These are phyloP conservation scores for Eucalyptus sideroxylon DNA, from an alignment of 345 rosid species.

Conservation along the genomic window DNA sequence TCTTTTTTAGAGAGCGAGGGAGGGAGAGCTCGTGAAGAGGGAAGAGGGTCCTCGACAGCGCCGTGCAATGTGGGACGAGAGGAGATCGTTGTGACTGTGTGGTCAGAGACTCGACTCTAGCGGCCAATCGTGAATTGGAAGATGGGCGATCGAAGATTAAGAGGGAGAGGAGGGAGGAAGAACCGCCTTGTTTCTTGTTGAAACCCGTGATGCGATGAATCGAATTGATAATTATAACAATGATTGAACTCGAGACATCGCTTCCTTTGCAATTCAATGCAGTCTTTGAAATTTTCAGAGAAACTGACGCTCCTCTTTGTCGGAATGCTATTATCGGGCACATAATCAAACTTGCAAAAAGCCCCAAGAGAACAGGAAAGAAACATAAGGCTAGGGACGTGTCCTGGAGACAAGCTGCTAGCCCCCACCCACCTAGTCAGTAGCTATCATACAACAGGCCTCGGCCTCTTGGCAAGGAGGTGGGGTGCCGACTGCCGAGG, in stretches of 20 bases:
- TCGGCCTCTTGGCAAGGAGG: background rate
- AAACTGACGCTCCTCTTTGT: background rate
- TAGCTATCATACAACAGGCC: background rate
- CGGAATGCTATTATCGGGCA: background rate
- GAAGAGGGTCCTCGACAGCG: background rate
- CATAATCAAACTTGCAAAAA: background rate
- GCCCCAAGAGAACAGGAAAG: background rate
- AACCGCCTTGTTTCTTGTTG: background rate
- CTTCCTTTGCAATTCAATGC: background rate
- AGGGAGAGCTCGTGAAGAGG: background rate
- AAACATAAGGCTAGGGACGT: background rate
- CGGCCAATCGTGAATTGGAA: no score
- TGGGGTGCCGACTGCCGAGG: background rate
- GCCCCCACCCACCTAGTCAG: background rate
- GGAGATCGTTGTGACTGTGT: background rate
- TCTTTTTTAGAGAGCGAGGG: background rate
- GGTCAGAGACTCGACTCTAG: background rate
- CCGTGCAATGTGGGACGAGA: background rate
- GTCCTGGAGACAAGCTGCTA: background rate
- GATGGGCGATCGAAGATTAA: background rate
- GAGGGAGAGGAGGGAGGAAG: background rate
- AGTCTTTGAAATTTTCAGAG: background rate
- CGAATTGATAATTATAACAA: background rate
- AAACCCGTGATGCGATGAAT: background rate
- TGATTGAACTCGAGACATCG: background rate